Base-by-base conservation (phyloP, 2,329 filamentous ascomycete species). In the Sarocladium kiliense region DNA sequence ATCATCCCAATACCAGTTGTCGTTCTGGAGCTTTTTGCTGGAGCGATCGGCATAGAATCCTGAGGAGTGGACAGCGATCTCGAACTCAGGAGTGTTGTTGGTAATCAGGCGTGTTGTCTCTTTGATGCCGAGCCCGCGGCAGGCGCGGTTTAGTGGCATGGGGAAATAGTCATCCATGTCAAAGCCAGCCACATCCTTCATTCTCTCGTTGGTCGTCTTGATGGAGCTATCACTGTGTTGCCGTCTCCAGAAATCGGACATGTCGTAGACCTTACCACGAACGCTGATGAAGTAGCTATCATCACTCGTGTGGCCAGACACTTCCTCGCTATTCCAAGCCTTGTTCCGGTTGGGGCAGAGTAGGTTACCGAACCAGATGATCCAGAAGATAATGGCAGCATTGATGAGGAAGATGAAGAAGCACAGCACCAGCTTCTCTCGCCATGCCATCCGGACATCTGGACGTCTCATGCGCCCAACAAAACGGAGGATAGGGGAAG, bases 361-460 rank as follows among this genome's bases (percentile, higher is more conserved):
- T 1, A 99, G 70, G 55, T 81, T 84, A 32, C 93, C 92, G 63
- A 99, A 94, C 37, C 74, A 83, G 59, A 97, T 81, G 63, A 99
- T 97, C 81, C 91, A 96, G 74, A 99, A 99, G 56, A 97, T 78
- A 58, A 99, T 82, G 26, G 82, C 66, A 37, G 68, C 91, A 71
- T 99, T 99, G 61, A 96, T 72, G 12, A 99, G 64, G 27, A 89
- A 68, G 62, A 99, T 97, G 54, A 96, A 64, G 57, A 89, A 76
- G 47, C 92, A 85, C 11, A 99, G 76, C 0, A 94, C 87, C 11
- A 99, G 53, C 72, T 99, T 99, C 66, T 99, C 94, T 71, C 94
- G 84, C 94, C 94, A 99, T 0, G 94, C 94, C 84, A 97, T 89
- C 25, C 94, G 89, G 9, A 99, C 91, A 72, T 99, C 94, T 1